These are phyloP conservation scores for Martensiomyces pterosporus DNA, from an alignment of 192 early-diverging fungal genomes.

Conservation along the genomic window DNA sequence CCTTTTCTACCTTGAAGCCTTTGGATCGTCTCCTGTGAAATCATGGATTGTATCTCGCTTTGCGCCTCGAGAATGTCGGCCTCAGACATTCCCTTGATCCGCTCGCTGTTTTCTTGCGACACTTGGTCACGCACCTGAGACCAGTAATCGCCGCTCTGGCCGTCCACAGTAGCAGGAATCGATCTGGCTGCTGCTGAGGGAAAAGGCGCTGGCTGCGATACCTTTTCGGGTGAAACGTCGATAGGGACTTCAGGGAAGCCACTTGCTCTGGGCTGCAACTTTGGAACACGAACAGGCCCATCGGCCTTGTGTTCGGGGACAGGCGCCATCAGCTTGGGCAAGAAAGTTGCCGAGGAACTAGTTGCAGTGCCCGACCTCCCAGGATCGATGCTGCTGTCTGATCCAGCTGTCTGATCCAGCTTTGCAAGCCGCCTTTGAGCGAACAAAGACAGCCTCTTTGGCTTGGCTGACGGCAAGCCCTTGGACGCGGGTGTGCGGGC, in stretches of 20 bases:
- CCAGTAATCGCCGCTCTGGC: slow-evolving; percentile 6
- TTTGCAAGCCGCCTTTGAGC: slow-evolving; percentile 47
- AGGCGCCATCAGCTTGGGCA: slow-evolving; percentile 49
- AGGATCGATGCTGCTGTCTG: neutral
- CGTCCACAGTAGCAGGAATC: neutral
- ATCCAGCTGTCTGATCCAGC: slow-evolving; percentile 2
- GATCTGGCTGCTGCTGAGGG: neutral
- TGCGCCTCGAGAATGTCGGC: slow-evolving; percentile 67
- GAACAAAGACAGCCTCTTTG: slow-evolving; percentile 44
- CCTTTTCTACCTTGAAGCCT: slow-evolving; percentile 53
- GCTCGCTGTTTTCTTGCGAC: slow-evolving; percentile 51
- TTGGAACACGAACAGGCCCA: slow-evolving; percentile 14
- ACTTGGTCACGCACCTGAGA: slow-evolving; percentile 17
- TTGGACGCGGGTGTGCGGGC: neutral
- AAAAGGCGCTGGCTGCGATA: too few species aligned
- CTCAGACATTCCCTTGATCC: slow-evolving; percentile 66
- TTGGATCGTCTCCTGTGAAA: slow-evolving; percentile 63
- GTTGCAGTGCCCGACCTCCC: too few species aligned
- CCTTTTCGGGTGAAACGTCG: slow-evolving; percentile 4
- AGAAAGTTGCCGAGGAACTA: slow-evolving; percentile 18
- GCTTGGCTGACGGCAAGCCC: neutral
- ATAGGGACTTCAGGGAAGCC: slow-evolving; percentile 31
- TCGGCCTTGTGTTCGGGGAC: slow-evolving; percentile 23
- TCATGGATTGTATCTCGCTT: slow-evolving; percentile 57
- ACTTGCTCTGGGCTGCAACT: slow-evolving; percentile 13